Evolutionary conservation across 352 stramenopile species (phyloP), one percentile per base, ranked within the genome.

Genomic region (Phytophthora vignae): DNA sequence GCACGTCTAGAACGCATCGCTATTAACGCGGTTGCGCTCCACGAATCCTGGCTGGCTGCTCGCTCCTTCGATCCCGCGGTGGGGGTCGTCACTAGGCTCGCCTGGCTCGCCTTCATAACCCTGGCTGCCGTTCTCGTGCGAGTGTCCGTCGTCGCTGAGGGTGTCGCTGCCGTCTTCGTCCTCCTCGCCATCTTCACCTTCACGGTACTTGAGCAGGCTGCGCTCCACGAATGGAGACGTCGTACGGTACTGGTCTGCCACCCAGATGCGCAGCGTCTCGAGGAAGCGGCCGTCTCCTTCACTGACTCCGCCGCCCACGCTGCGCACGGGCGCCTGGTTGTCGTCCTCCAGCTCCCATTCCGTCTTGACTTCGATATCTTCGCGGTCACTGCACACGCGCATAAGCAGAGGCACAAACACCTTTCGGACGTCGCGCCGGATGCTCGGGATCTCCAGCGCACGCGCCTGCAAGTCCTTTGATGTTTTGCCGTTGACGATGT

Each of bases 171-270:
- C 71, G 0, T 85, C 79, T 1, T 77, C 71, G 0, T 71, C 81
- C 19, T 89, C 83, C 22, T 87, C 81, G 11, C 87, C 79, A 36
- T 81, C 75, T 29, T 87, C 83, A 21, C 85, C 88, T 67, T 95
- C 88, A 21, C 85, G 80, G 67, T 91, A 96, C 64, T 92, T 91
- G 64, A 93, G 81, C 61, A 96, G 57, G 67, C 85, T 96, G 40
- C 87, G 82, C 78, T 96, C 88, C 42, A 96, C 84, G 60, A 96
- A 96, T 10, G 88, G 88, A 50, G 88, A 96, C 25, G 88, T 96
- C 42, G 88, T 96, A 64, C 87, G 88, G 71, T 92, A 96, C 63
- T 94, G 84, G 64, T 96, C 88, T 8, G 87, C 87, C 48, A 94
- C 87, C 88, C 88, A 96, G 49, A 96, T 96, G 22, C 88, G 86